Base-by-base conservation (phyloP, 495 filamentous ascomycete species). In the Acidiella bohemica region DNA sequence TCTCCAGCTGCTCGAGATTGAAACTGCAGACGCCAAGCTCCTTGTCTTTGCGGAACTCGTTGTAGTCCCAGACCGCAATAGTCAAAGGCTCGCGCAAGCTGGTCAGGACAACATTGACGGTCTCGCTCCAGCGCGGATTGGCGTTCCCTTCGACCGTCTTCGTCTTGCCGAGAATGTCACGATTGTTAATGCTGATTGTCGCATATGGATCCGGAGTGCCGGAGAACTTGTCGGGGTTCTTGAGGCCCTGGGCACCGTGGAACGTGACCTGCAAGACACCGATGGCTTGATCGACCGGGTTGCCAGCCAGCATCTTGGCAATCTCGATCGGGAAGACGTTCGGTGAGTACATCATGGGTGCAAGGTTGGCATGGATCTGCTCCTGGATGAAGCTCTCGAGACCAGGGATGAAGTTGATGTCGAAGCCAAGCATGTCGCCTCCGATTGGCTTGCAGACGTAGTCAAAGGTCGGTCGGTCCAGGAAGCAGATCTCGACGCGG, bases 311-410 rank as follows among this genome's bases (percentile, higher is more conserved):
- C 83, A 99, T 86, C 67, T 99, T 96, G 39, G 90, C 90, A 39
- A 99, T 82, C 54, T 99, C 92, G 48, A 99, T 84, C 14, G 90
- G 93, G 71, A 96, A 99, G 22, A 93, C 86, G 53, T 96, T 93
- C 6, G 90, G 90, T 33, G 75, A 79, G 52, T 96, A 96, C 80
- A 96, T 88, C 78, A 99, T 96, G 9, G 90, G 90, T 2, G 75
- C 75, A 25, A 97, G 65, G 50, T 85, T 94, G 47, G 71, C 75
- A 61, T 99, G 92, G 42, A 99, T 88, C 60, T 90, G 83, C 39
- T 96, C 92, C 61, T 82, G 78, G 53, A 99, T 96, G 62, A 96
- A 96, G 44, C 55, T 70, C 59, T 93, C 84, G 17, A 99, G 67
- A 37, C 88, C 87, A 19, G 92, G 90, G 46, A 99, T 87, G 64